Conservation (phyloP, 1,139 yeast species). For the Suhomyces choctaworum region DNA sequence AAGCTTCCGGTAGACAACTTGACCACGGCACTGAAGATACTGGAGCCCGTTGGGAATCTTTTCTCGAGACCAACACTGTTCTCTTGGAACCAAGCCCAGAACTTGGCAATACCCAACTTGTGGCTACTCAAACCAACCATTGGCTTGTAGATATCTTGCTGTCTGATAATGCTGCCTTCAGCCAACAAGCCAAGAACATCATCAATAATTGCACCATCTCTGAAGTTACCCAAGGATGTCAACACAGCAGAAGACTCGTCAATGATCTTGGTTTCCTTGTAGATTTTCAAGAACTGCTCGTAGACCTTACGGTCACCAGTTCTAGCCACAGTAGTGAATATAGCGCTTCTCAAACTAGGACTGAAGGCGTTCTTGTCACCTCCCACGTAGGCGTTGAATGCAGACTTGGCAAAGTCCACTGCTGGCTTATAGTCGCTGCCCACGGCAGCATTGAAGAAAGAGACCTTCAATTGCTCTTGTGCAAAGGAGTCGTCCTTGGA, state of each 20-base stretch:
- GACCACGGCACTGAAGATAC: constrained; percentile 76
- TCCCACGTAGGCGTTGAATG: constrained; percentile 57
- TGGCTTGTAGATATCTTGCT: constrained; percentile 82
- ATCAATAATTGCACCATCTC: constrained; percentile 54
- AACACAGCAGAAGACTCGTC: constrained; percentile 81
- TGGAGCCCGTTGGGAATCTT: constrained; percentile 76
- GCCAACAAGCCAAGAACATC: constrained; percentile 63
- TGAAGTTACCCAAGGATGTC: constrained; percentile 71
- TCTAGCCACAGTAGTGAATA: constrained; percentile 69
- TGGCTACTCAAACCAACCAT: constrained; percentile 68
- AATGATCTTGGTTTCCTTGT: constrained; percentile 61
- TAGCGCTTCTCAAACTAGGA: constrained; percentile 75
- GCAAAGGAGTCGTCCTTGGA: constrained; percentile 62
- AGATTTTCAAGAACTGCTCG: constrained; percentile 63
- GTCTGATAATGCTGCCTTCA: constrained; percentile 67
- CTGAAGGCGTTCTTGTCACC: constrained; percentile 70
- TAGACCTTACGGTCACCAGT: constrained; percentile 64
- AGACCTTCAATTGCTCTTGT: constrained; percentile 72
- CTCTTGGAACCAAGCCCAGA: constrained; percentile 76
- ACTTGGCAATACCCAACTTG: constrained; percentile 59
- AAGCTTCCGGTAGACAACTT: constrained; percentile 62
- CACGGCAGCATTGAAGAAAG: constrained; percentile 71
- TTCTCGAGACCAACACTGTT: constrained; percentile 71
- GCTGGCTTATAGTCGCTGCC: constrained; percentile 57
- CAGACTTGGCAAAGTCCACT: constrained; percentile 51